Evolutionary conservation across 2,329 filamentous ascomycete species (phyloP).

Genomic region (Hypoxylon sp.): DNA sequence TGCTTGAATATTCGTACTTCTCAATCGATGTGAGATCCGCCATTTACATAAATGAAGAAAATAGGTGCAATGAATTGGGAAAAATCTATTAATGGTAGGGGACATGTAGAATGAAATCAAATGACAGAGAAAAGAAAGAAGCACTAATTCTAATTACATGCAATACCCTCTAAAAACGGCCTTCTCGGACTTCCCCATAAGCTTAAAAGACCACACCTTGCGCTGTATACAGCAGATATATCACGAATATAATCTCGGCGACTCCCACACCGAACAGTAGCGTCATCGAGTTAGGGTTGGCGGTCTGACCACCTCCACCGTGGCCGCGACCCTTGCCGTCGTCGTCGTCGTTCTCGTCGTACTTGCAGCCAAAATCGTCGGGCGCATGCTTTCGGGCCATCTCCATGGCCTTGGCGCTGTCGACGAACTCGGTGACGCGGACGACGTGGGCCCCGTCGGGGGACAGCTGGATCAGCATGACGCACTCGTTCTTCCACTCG

Average conservation of each 20-base stretch:
- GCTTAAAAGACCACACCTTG: conserved; percentile 25
- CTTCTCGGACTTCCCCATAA: conserved; percentile 24
- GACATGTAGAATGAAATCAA: not conserved
- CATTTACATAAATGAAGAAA: not conserved
- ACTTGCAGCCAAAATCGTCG: conserved; percentile 44
- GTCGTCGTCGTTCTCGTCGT: conserved; percentile 6
- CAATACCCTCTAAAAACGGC: not conserved
- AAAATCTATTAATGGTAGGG: not conserved
- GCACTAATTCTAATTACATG: not conserved
- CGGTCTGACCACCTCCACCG: not conserved
- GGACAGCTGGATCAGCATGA: conserved; percentile 51
- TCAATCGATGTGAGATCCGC: not conserved
- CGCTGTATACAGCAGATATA: conserved; percentile 24
- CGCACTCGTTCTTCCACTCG: conserved; percentile 51
- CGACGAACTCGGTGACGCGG: conserved; percentile 55
- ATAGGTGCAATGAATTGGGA: not conserved
- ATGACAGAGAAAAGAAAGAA: not conserved
- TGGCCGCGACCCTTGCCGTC: not conserved
- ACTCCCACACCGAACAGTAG: conserved; percentile 31
- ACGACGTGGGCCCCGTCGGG: conserved; percentile 45
- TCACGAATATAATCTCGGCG: conserved; percentile 21
- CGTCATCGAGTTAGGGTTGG: conserved; percentile 25
- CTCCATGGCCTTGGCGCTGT: conserved; percentile 55
- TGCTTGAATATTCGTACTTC: not conserved
- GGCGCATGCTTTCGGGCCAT: conserved; percentile 50